Evolutionary conservation across 306 rosid genomes (phyloP), one percentile per base, ranked within the genome.

Genomic region (Delonix regia): DNA sequence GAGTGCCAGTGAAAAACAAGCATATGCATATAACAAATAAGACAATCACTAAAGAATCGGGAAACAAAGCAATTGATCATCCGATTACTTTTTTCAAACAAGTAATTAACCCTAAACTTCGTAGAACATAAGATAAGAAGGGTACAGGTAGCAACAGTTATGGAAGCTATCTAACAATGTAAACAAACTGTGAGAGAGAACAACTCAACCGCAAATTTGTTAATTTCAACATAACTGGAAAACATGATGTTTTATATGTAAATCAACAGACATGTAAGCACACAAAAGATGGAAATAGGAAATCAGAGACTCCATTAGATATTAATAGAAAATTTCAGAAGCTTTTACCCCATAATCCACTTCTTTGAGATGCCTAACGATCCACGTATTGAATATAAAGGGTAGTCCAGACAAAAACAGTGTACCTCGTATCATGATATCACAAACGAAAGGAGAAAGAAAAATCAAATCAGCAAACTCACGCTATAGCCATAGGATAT

Each of bases 361-460:
- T 73, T 82, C 84, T 21, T 91, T 89, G 38, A 95, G 97, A 82
- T 92, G 94, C 88, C 99, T 87, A 63, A 92, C 90, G 71, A 95
- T 91, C 97, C 97, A 93, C 38, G 94, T 89, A 84, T 92, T 95
- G 91, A 95, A 93, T 77, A 92, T 80, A 75, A 95, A 95, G 39
- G 97, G 98, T 42, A 95, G 91, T 61, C 99, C 99, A 34, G 99
- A 95, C 86, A 93, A 86, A 85, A 95, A 81, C 79, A 91, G 99
- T 21, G 98, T 95, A 84, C 98, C 99, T 95, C 84, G 69, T 77
- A 45, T 68, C 81, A 28, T 70, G 27, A 70, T 27, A 65, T 64
- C 49, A 67, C 41, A 69, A 28, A 28, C 66, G 38, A 64, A 36
- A 64, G 49, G 13, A 1, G n/a, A n/a, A n/a, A n/a, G n/a, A 3